These are phyloP conservation scores for Neurospora sublineolata DNA, from an alignment of 495 filamentous ascomycete species.

Conservation along the genomic window DNA sequence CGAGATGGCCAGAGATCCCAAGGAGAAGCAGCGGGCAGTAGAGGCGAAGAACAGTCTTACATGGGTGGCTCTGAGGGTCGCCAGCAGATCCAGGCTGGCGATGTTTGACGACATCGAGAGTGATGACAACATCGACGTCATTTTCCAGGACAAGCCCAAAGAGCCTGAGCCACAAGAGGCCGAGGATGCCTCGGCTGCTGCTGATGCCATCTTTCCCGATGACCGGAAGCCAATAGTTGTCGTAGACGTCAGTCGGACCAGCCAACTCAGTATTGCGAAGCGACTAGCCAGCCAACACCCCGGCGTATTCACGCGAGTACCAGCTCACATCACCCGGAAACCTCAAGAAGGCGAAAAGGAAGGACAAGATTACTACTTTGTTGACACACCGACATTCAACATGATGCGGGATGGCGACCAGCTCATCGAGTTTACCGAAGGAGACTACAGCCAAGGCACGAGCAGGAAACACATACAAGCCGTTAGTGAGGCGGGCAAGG, in stretches of 20 bases:
- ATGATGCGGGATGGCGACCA: constrained; percentile 41
- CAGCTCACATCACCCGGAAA: constrained; percentile 31
- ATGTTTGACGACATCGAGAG: constrained; percentile 80
- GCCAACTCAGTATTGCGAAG: constrained; percentile 26
- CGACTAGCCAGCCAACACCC: constrained; percentile 32
- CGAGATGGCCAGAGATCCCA: constrained; percentile 60
- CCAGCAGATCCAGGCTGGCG: constrained; percentile 56
- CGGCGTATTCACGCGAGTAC: constrained; percentile 27
- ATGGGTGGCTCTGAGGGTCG: constrained; percentile 77
- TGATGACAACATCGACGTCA: constrained; percentile 50
- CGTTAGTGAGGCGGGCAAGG: constrained; percentile 34
- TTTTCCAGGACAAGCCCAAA: constrained; percentile 34
- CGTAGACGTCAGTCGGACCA: constrained; percentile 29
- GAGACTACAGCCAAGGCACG: constrained; percentile 34
- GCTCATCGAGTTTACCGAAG: constrained; percentile 35
- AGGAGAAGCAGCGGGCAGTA: constrained; percentile 53
- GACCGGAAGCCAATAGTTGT: constrained; percentile 35
- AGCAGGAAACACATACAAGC: constrained; percentile 33
- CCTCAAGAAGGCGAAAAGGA: constrained; percentile 34
- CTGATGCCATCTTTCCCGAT: constrained; percentile 24
- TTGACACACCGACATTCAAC: constrained; percentile 35
- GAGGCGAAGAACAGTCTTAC: constrained; percentile 71
- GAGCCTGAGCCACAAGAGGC: constrained; percentile 11
- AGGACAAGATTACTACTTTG: constrained; percentile 34
- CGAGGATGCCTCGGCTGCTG: constrained; percentile 13